Percentiles rank a stretch among this genome's conserved stretches.
Evolutionary conservation across 177 flowering plant species (phyloP).

Genomic region (Tripterygium wilfordii): DNA sequence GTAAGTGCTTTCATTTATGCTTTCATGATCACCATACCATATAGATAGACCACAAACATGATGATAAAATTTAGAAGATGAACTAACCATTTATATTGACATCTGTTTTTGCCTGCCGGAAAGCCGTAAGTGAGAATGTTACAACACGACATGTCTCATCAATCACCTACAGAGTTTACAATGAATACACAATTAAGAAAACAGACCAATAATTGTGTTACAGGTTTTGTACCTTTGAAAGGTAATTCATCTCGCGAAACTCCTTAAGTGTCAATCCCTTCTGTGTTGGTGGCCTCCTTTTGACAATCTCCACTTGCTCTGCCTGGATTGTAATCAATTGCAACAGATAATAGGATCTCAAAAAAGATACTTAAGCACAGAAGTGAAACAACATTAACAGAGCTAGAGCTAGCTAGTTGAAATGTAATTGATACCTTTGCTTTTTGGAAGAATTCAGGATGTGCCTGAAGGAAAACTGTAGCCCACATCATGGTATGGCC

Average conservation of each 20-base stretch:
- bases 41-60: background rate
- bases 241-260: slow-evolving; percentile 60
- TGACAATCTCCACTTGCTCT: slow-evolving; percentile 60
- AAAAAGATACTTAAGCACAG: background rate
- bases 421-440: slow-evolving; percentile 57
- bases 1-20: too few species aligned
- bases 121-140: slow-evolving; percentile 48
- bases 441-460: slow-evolving; percentile 54
- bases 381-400: background rate
- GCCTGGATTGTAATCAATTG: slow-evolving; percentile 26
- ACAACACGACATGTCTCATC: slow-evolving; percentile 59
- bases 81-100: slow-evolving; percentile 39
- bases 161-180: slow-evolving; percentile 31
- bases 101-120: slow-evolving; percentile 54
- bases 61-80: background rate
- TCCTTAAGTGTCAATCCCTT: slow-evolving; percentile 55
- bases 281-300: slow-evolving; percentile 47
- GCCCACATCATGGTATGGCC: slow-evolving; percentile 94
- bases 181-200: background rate
- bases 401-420: background rate
- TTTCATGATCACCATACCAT: background rate
- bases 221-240: slow-evolving; percentile 36
- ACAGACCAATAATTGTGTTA: background rate
- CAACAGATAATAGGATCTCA: background rate
- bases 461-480: slow-evolving; percentile 45